phyloP scores from a whole-genome alignment of 2,329 filamentous ascomycete species.

The Fusarium goolgardi region DNA sequence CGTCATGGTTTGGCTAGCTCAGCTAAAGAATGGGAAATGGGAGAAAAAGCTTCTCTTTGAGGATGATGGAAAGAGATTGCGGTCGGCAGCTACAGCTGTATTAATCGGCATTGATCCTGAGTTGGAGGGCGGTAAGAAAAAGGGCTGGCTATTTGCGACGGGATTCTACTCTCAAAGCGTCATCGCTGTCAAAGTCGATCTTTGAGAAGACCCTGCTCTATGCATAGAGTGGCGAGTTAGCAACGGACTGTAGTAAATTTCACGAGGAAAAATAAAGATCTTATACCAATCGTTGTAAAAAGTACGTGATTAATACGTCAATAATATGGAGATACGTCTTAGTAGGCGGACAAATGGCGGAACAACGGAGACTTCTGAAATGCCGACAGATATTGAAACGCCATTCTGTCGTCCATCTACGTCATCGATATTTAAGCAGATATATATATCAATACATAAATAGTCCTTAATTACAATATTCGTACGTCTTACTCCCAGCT shows the following conservation, averaged over 20 bases:
- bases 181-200: constrained; percentile 64
- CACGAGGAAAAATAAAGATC: no score
- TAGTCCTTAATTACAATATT: accelerated
- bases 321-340: background rate
- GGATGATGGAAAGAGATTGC: constrained; percentile 65
- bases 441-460: accelerated
- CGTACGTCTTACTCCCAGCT: accelerated
- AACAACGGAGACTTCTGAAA: background rate
- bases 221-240: accelerated
- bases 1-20: constrained; percentile 59
- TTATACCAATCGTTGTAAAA: background rate
- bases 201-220: constrained; percentile 41
- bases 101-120: constrained; percentile 64
- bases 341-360: background rate
- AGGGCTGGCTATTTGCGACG: constrained; percentile 68
- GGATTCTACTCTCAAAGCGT: constrained; percentile 63
- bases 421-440: background rate
- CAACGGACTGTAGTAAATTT: background rate
- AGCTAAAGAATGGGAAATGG: constrained; percentile 49
- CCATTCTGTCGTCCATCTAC: background rate
- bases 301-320: background rate
- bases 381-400: background rate
- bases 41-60: constrained; percentile 64
- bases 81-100: constrained; percentile 63
- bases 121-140: constrained; percentile 56